Percentiles rank a stretch among this genome's conserved stretches.
phyloP scores from a whole-genome alignment of 768 basidiomycete species.

The Mycena crocata region DNA sequence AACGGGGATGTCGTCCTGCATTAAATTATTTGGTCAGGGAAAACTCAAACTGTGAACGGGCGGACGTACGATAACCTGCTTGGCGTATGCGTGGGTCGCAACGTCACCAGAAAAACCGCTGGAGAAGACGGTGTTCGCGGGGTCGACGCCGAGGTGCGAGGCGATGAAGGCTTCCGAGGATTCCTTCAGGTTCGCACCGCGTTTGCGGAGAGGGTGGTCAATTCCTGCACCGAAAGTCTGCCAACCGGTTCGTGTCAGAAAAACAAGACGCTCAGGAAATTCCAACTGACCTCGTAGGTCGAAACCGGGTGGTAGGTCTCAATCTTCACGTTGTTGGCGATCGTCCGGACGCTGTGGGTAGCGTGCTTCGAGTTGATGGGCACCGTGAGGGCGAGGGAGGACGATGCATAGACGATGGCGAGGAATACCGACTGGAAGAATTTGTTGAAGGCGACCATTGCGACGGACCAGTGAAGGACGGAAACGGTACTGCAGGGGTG shows the following conservation, averaged over 20 bases:
- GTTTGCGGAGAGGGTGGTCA: conserved; percentile 37
- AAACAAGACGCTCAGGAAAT: neutral
- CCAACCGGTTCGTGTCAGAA: neutral
- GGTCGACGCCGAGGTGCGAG: conserved; percentile 39
- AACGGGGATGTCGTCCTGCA: conserved; percentile 43
- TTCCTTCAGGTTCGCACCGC: conserved; percentile 40
- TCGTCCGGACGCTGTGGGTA: conserved; percentile 45
- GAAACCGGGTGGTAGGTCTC: conserved; percentile 52
- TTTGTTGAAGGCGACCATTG: conserved; percentile 43
- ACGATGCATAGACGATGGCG: conserved; percentile 43
- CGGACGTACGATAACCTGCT: conserved; percentile 44
- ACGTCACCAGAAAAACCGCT: conserved; percentile 36
- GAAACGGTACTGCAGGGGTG: conserved; percentile 23
- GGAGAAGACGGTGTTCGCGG: conserved; percentile 35
- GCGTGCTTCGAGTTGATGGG: conserved; percentile 44
- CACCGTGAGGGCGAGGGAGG: conserved; percentile 40
- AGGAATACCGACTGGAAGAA: conserved; percentile 45
- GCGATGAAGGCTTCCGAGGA: conserved; percentile 45
- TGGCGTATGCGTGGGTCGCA: conserved; percentile 44
- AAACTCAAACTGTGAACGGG: neutral
- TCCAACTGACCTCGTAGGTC: conserved; percentile 45
- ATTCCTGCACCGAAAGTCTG: conserved; percentile 45
- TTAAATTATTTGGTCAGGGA: neutral
- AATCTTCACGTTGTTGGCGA: conserved; percentile 45
- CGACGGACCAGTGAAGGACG: conserved; percentile 22